Evolutionary conservation across 495 filamentous ascomycete genomes (phyloP), one percentile per base, ranked within the genome.

Genomic region (Neurospora sublineolata): DNA sequence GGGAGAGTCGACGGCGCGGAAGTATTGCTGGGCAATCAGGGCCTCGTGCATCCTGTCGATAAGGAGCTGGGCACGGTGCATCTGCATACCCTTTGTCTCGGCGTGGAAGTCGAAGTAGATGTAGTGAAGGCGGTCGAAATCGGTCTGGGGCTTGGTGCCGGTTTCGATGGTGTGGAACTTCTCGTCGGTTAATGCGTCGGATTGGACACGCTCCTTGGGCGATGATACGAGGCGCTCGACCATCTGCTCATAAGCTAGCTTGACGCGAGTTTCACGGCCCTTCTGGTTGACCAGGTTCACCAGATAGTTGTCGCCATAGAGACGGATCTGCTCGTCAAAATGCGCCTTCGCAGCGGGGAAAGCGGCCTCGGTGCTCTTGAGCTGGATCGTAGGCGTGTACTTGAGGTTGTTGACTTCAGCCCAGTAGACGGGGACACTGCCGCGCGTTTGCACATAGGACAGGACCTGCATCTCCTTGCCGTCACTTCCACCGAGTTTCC

Each of bases 71-170:
- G 94, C 94, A 23, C 93, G 92, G 78, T 99, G 91, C 94, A 94
- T 97, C 76, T 92, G 88, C 38, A 98, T 83, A 37, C 93, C 93
- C 80, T 95, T 97, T 37, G 96, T 98, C 82, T 99, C 95, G 78
- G 92, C 94, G 82, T 99, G 95, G 80, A 94, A 98, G 83, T 99
- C 96, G 75, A 99, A 98, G 84, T 98, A 98, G 71, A 97, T 81
- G 77, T 99, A 99, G 77, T 99, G 93, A 18, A 98, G 83, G 38
- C 89, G 89, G 78, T 97, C 93, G 78, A 91, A 89, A 64, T 87
- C 67, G n/a, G 78, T 85, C 70, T 89, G 87, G 67, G 86, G 81
- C 69, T 73, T 42, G 52, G 52, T 80, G 85, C 71, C 81, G 3
- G 94, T 81, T 77, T 97, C 92, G 72, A 97, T 83, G 42, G 87